Evolutionary conservation across 2,329 filamentous ascomycete genomes (phyloP), one percentile per base, ranked within the genome.

Genomic region (Geosmithia morbida): DNA sequence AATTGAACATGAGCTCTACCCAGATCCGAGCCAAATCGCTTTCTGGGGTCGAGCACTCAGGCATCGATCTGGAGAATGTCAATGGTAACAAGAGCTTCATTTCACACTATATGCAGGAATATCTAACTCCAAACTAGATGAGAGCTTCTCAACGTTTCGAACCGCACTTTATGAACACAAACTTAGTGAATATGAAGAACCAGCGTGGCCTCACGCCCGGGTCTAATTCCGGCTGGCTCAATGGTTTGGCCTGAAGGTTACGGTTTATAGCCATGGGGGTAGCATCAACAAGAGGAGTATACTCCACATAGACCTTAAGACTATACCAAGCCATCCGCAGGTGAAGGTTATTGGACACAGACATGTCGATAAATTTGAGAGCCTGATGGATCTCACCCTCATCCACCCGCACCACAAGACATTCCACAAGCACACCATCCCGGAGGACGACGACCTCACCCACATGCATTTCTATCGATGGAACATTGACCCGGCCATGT

Each of bases 271-370:
- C 61, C 84, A 85, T 16, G 85, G 88, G 59, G 85, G 83, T 57
- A 85, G 83, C 63, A 85, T 82, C 54, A 66, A 67, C 22, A 72
- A 73, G 59, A 74, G 71, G 45, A 75, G 69, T 48, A 79, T 89
- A 55, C 71, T 89, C n/a, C 83, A 88, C 57, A 85, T 84, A 0
- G 85, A 89, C 55, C 70, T 89, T n/a, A 87, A 88, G 66, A 88
- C 85, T 0, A 77, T 89, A 41, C 84, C 85, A 0, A 80, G 85
- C 54, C 85, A 89, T 59, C 83, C 85, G 0, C 83, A 89, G 51
- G 62, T 64, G 1, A 84, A 89, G 57, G 79, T 88, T 48, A 88
- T 89, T 51, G 85, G 85, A 40, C 87, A 89, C 56, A 85, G 85
- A 5, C 72, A 75, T 43, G 72, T 89, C 1, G 60, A 72, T 1